Percentiles rank a stretch among this genome's conserved stretches.
Conservation (phyloP, 345 rosid genomes). For the Citrus cavaleriei region DNA sequence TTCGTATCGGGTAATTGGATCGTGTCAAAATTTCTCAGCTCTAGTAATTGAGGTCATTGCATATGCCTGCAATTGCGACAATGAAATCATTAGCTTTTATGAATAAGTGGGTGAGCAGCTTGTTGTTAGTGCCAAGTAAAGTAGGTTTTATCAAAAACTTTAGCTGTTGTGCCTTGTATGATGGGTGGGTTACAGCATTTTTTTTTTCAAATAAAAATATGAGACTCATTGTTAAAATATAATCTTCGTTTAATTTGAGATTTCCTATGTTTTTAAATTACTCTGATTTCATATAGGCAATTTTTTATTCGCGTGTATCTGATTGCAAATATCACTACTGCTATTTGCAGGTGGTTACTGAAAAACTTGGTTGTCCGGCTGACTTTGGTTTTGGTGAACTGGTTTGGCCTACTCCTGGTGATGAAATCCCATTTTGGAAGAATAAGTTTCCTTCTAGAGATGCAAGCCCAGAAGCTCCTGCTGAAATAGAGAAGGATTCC, state of each 20-base stretch:
- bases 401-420: conserved; percentile 48
- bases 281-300: neutral
- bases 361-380: neutral
- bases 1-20: too few species aligned
- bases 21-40: too few species aligned
- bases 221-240: neutral
- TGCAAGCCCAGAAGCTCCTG: conserved; percentile 16
- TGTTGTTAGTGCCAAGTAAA: too few species aligned
- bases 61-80: neutral
- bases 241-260: neutral
- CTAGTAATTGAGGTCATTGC: too few species aligned
- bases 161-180: neutral
- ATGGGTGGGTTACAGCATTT: too few species aligned
- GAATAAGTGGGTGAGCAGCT: neutral
- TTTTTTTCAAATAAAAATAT: neutral
- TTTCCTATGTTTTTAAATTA: neutral
- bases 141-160: too few species aligned
- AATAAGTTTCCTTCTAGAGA: conserved; percentile 40
- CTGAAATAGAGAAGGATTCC: conserved; percentile 35
- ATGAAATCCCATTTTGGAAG: conserved; percentile 53
- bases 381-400: conserved; percentile 9
- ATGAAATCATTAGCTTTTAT: neutral
- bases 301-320: neutral
- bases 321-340: neutral
- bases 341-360: conserved; percentile 20